Base-by-base conservation (phyloP, 768 basidiomycete species). In the Chalciporus pseudorubinellus region DNA sequence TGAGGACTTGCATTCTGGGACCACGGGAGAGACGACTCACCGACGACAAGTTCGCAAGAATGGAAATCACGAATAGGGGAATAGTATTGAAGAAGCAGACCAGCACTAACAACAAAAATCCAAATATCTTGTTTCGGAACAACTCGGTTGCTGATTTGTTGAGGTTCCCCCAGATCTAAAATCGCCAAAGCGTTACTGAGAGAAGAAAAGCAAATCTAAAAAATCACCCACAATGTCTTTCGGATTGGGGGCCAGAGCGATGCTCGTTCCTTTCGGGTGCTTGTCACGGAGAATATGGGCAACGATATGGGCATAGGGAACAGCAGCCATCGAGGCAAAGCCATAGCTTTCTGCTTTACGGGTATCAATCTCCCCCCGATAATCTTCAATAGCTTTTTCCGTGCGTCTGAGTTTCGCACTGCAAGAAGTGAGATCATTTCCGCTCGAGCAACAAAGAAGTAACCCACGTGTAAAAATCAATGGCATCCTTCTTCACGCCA, bases 41-140 rank as follows among this genome's bases (percentile, higher is more conserved):
- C 34, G 86, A 79, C 44, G 85, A 79, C 74, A 99, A 77, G 72
- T 99, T 98, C 59, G 97, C 93, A 45, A 97, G 74, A 56, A 92
- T 74, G 12, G 95, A 95, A 56, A 98, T 93, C 56, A 91, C 74
- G 64, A 95, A 81, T 16, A 99, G 74, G 18, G 97, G 97, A 10
- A 95, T 75, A 31, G 94, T 98, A 75, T 99, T 95, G 75, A 98
- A 82, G 74, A 93, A 94, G 70, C 92, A 95, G 43, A 98, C 83
- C 26, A 83, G 61, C 19, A 78, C 73, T 47, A 99, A 79, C 69
- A 87, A 79, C 33, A 87, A 52, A 70, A 91, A 89, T n/a, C 97
- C 95, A 21, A 88, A 70, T 28, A 77, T 70, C 60, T 77, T 80
- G 69, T 89, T 87, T 34, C 84, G 78, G 21, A 80, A 70, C 20